Conservation (phyloP, 345 rosid species). For the Mercurialis annua region DNA sequence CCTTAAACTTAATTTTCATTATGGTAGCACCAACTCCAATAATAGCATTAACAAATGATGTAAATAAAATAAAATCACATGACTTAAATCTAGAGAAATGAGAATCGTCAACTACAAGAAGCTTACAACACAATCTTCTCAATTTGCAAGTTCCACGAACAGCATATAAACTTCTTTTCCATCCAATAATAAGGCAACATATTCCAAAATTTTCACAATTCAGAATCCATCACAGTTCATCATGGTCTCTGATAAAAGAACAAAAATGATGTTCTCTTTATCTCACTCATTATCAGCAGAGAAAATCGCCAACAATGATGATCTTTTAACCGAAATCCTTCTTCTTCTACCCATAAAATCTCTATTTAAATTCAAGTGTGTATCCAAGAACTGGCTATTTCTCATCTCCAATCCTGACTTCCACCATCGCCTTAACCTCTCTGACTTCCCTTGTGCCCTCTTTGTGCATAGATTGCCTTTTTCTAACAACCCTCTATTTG, state of each 20-base stretch:
- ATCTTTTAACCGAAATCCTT: conserved; percentile 32
- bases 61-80: background rate
- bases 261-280: background rate
- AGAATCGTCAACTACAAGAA: background rate
- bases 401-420: conserved; percentile 30
- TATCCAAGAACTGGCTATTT: conserved; percentile 34
- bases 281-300: conserved; percentile 20
- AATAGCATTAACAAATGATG: background rate
- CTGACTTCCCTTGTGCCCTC: conserved; percentile 1
- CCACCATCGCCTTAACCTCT: background rate
- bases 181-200: too few species aligned
- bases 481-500: background rate
- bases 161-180: background rate
- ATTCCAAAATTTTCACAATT: background rate
- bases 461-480: background rate
- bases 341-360: conserved; percentile 28
- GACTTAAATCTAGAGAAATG: background rate
- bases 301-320: conserved; percentile 20
- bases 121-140: background rate
- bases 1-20: too few species aligned
- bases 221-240: background rate
- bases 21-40: background rate
- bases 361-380: conserved; percentile 31
- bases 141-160: background rate
- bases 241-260: conserved; percentile 9